Base-by-base conservation (phyloP, 1,284 basidiomycete genomes). In the Melampsora abietis-canadensis region DNA sequence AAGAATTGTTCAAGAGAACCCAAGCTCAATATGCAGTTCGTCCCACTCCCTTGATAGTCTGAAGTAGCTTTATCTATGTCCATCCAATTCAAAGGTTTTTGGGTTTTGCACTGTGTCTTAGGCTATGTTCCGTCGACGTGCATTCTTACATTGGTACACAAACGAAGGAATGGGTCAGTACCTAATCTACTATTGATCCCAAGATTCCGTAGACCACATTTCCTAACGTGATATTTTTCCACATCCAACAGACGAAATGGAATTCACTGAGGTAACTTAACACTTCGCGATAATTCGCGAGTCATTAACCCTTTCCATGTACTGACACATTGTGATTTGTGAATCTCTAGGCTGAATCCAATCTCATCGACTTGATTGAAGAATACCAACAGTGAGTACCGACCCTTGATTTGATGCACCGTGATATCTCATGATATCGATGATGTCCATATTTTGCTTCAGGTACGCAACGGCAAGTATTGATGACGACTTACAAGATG, bases 101-200 rank as follows among this genome's bases (percentile, higher is more conserved):
- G 54, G n/a, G n/a, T 57, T 57, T 57, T 21, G 54, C 17, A 24
- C 15, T n/a, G 21, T 15, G 14, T 82, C 80, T 77, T 76, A 78
- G 66, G 78, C 79, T 77, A 82, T 82, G 81, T 82, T 82, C 77
- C 80, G 80, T 76, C 77, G 81, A 66, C 82, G 82, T 77, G 81
- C 81, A 31, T 82, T 82, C 81, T 79, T 82, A 77, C 81, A 82
- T 77, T 82, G 81, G 81, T 82, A 81, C 79, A 82, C 81, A n/a
- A 80, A 79, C 61, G 81, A 82, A 76, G 81, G 81, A 54, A 82
- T 82, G 81, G 69, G 69, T 73, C 31, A 73, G 69, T 60, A 46
- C 10, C 30, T 5, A 14, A 62, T 62, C 30, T 17, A 15, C n/a
- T 30, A n/a, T 37, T 34, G 15, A n/a, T 62, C n/a, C 21, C 4